Evolutionary conservation across 768 basidiomycete genomes (phyloP).

Genomic region (Sporobolomyces phaffii): DNA sequence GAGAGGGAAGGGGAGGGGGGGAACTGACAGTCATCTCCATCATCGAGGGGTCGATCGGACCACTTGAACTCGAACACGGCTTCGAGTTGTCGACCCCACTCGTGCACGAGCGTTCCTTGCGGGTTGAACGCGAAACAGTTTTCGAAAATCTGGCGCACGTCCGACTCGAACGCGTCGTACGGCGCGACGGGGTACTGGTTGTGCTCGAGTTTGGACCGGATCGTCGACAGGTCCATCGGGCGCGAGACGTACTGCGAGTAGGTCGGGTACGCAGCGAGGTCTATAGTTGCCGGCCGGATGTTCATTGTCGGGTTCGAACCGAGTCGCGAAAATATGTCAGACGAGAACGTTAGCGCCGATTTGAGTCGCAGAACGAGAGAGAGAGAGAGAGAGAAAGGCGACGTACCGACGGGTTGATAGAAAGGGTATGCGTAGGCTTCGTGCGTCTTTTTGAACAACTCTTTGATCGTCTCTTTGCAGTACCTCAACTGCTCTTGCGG

Average conservation of each 20-base stretch:
- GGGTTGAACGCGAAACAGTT: conserved; percentile 94
- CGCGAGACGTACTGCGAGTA: conserved; percentile 85
- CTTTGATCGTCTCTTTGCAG: conserved; percentile 66
- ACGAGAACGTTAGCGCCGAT: too few relatives aligned
- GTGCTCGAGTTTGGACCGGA: conserved; percentile 74
- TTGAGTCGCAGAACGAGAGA: not conserved
- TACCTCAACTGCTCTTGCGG: conserved; percentile 77
- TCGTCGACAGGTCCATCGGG: conserved; percentile 91
- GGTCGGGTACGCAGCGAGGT: conserved; percentile 64
- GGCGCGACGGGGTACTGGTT: conserved; percentile 59
- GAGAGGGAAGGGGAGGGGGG: too few relatives aligned
- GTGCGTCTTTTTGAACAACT: conserved; percentile 74
- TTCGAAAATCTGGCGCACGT: conserved; percentile 88
- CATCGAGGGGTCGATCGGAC: conserved; percentile 58
- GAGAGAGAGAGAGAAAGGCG: not conserved
- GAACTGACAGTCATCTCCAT: conserved; percentile 23
- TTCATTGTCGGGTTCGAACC: too few relatives aligned
- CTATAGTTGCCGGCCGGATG: too few relatives aligned
- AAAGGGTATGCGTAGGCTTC: conserved; percentile 70
- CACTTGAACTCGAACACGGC: conserved; percentile 88
- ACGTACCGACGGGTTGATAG: conserved; percentile 87
- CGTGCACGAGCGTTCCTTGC: conserved; percentile 73
- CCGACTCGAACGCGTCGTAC: conserved; percentile 75
- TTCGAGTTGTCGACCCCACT: conserved; percentile 77
- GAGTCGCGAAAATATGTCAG: too few relatives aligned